Conservation (phyloP, 2,329 filamentous ascomycete genomes). For the Diaporthe capsici region DNA sequence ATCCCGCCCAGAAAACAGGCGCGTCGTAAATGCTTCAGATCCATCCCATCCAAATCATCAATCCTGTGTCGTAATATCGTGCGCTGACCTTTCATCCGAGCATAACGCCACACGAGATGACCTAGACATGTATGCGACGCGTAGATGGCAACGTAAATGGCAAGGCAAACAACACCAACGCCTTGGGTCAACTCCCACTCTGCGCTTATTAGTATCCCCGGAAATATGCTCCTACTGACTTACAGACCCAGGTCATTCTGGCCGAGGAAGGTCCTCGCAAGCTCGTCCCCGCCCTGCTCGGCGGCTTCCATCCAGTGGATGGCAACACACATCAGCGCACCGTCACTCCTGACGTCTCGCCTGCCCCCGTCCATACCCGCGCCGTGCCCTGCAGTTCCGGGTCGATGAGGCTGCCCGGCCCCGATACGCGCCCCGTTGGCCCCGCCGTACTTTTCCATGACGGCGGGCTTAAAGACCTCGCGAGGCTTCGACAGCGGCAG, state of each 20-base stretch:
- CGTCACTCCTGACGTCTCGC: slow-evolving; percentile 76
- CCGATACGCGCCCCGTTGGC: slow-evolving; percentile 47
- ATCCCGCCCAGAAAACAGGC: background rate
- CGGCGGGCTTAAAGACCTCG: slow-evolving; percentile 91
- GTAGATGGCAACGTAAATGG: slow-evolving; percentile 17
- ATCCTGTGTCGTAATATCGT: slow-evolving; percentile 21
- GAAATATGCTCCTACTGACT: background rate
- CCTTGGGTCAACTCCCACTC: background rate
- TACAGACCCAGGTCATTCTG: slow-evolving; percentile 59
- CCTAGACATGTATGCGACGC: slow-evolving; percentile 11
- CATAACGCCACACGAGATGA: background rate
- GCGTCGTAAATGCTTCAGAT: slow-evolving; percentile 21
- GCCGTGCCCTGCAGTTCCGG: slow-evolving; percentile 42
- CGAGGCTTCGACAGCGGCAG: slow-evolving; percentile 86
- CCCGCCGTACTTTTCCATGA: slow-evolving; percentile 79
- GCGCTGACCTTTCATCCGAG: background rate
- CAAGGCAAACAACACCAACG: slow-evolving; percentile 1
- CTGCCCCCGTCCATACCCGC: slow-evolving; percentile 47
- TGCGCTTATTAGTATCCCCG: background rate
- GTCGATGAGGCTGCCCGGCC: slow-evolving; percentile 40
- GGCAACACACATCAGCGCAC: slow-evolving; percentile 91
- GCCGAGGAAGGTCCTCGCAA: slow-evolving; percentile 85
- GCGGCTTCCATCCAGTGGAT: slow-evolving; percentile 98
- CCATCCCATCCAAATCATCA: slow-evolving; percentile 2
- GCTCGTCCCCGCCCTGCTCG: slow-evolving; percentile 85